These are phyloP conservation scores for Skeletonema costatum DNA, from an alignment of 108 stramenopile species.

Conservation along the genomic window DNA sequence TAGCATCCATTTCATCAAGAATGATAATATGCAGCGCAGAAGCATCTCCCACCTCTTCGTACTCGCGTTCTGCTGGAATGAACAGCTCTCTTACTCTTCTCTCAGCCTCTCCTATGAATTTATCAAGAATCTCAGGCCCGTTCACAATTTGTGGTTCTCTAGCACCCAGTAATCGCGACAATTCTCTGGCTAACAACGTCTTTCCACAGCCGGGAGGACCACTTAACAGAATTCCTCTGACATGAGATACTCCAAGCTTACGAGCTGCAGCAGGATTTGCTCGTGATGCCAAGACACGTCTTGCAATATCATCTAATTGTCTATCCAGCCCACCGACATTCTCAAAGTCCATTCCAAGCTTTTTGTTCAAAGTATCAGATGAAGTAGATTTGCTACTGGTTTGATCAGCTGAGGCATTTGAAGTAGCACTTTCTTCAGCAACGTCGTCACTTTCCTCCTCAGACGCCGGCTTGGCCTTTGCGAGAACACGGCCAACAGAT, in stretches of 20 bases:
- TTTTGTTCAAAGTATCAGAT: constrained; percentile 49
- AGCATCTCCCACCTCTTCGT: constrained; percentile 63
- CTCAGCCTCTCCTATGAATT: constrained; percentile 74
- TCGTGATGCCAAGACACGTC: constrained; percentile 80
- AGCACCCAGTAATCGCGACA: constrained; percentile 87
- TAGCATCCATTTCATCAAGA: constrained; percentile 91
- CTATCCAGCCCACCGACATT: constrained; percentile 80
- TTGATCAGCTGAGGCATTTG: neutral
- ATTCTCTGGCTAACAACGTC: constrained; percentile 90
- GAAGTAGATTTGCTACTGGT: constrained; percentile 1
- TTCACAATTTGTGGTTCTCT: constrained; percentile 96
- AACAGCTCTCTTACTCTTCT: constrained; percentile 74
- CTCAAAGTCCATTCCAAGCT: constrained; percentile 77
- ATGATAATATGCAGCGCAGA: constrained; percentile 86
- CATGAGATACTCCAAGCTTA: constrained; percentile 85
- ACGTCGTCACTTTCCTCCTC: constrained; percentile 28
- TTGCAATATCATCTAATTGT: constrained; percentile 79
- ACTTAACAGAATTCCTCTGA: constrained; percentile 80
- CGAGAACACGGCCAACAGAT: constrained; percentile 19
- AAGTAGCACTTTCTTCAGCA: neutral
- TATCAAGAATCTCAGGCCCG: constrained; percentile 70
- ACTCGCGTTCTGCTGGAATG: constrained; percentile 68
- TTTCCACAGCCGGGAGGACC: constrained; percentile 67
- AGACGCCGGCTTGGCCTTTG: constrained; percentile 25
- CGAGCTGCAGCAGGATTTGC: constrained; percentile 90